Percentiles rank a stretch among this genome's conserved stretches.
These are phyloP conservation scores for Endoconidiophora polonica DNA, from an alignment of 2,329 filamentous ascomycete species.

Conservation along the genomic window DNA sequence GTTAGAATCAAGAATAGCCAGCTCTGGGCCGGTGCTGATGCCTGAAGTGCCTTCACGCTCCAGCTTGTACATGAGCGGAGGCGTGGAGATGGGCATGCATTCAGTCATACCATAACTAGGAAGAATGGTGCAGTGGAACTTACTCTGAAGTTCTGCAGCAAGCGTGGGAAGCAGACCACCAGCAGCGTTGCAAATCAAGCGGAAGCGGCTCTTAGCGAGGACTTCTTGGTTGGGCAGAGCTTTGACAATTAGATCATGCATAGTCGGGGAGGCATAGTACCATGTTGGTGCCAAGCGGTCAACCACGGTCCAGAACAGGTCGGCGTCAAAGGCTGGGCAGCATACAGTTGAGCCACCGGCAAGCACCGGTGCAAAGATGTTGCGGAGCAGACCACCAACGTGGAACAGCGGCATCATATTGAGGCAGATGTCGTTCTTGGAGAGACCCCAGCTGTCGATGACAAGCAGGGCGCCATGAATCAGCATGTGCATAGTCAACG, in stretches of 20 bases:
- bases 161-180: conserved; percentile 35
- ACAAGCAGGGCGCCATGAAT: conserved; percentile 34
- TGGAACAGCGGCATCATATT: conserved; percentile 46
- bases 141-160: conserved; percentile 30
- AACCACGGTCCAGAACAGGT: conserved; percentile 38
- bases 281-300: conserved; percentile 32
- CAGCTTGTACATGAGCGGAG: conserved; percentile 33
- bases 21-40: conserved; percentile 32
- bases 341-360: conserved; percentile 37
- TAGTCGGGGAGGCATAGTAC: conserved; percentile 42
- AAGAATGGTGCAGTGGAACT: conserved; percentile 34
- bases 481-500: conserved; percentile 33
- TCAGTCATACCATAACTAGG: conserved; percentile 45
- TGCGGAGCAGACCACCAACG: conserved; percentile 36
- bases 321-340: conserved; percentile 36
- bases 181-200: conserved; percentile 39
- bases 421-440: conserved; percentile 30
- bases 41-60: conserved; percentile 37
- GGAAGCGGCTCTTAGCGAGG: conserved; percentile 27
- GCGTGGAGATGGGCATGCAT: conserved; percentile 41
- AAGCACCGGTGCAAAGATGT: conserved; percentile 37
- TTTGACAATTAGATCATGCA: conserved; percentile 38
- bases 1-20: conserved; percentile 30
- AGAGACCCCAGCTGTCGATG: conserved; percentile 35
- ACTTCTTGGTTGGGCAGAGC: conserved; percentile 24